Evolutionary conservation across 768 basidiomycete species (phyloP), one percentile per base, ranked within the genome.

Genomic region (Lactarius deliciosus): DNA sequence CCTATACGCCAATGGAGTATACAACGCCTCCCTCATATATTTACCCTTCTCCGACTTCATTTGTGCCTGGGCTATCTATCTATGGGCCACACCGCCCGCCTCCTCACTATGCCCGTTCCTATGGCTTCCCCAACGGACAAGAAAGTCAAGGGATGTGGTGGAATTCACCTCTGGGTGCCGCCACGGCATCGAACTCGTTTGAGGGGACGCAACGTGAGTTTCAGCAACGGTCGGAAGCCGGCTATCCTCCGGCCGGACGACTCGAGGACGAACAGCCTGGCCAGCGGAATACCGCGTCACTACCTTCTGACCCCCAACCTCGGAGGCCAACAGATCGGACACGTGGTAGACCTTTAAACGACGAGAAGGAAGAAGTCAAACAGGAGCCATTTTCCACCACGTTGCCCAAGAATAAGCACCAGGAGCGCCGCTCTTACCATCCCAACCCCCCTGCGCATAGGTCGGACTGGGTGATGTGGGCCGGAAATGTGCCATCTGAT

Each of bases 391-490:
- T 8, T 11, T 1, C 34, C 2, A 9, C 32, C 10, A 50, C 47
- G 50, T 25, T 41, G 10, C 36, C 61, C 60, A 38, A 60, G n/a
- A 22, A 41, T 18, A 53, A 55, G 34, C 56, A 43, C 36, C 57
- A 6, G 4, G 73, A 78, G 30, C 86, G 88, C 50, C 82, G 83
- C 10, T 72, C 82, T 25, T 90, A 87, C 71, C 90, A 91, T 69
- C 89, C 89, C 2, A 88, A 86, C 64, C 84, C 87, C 0, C 89
- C 90, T 15, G 78, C 85, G 13, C 82, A 90, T 61, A 85, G 92
- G 16, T 92, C 92, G 8, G 92, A 93, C 65, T 96, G 91, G 92
- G 94, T 94, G 1, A 93, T 95, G 92, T 97, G 96, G 96, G 88
- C 87, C 15, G 96, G 96, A 11, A 98, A 98, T 73, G 90, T 97